Conservation (phyloP, 1,284 basidiomycete genomes). For the Puccinia horiana region DNA sequence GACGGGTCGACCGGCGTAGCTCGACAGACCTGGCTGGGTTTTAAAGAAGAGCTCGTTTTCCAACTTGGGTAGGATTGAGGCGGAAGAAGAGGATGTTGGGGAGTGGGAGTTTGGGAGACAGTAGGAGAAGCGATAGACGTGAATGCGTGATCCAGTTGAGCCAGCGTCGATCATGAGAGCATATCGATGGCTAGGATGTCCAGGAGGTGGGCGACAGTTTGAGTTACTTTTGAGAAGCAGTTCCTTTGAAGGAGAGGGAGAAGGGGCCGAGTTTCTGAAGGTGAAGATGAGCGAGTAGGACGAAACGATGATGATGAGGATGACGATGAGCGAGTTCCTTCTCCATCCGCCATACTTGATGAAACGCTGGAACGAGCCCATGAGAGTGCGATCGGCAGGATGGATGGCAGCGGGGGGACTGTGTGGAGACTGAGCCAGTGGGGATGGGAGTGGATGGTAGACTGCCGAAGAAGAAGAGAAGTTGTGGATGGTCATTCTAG, state of each 20-base stretch:
- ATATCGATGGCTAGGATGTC: conserved; percentile 65
- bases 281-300: conserved; percentile 10
- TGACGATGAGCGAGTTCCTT: conserved; percentile 9
- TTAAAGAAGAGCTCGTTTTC: conserved; percentile 92
- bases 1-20: conserved; percentile 64
- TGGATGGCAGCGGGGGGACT: neutral
- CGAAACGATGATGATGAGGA: conserved; percentile 9
- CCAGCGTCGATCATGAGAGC: conserved; percentile 98
- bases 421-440: neutral
- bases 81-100: conserved; percentile 15
- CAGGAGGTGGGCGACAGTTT: conserved; percentile 27
- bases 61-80: conserved; percentile 65
- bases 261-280: neutral
- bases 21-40: conserved; percentile 78
- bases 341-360: conserved; percentile 31
- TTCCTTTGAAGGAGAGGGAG: neutral
- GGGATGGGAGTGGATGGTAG: neutral
- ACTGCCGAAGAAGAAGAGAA: neutral
- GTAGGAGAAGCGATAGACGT: conserved; percentile 97
- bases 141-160: conserved; percentile 92
- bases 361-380: conserved; percentile 17
- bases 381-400: neutral
- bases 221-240: neutral
- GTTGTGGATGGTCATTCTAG: neutral
- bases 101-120: conserved; percentile 66